Evolutionary conservation across 2,329 filamentous ascomycete species (phyloP).

Genomic region (Fusarium tanahbumbuense): DNA sequence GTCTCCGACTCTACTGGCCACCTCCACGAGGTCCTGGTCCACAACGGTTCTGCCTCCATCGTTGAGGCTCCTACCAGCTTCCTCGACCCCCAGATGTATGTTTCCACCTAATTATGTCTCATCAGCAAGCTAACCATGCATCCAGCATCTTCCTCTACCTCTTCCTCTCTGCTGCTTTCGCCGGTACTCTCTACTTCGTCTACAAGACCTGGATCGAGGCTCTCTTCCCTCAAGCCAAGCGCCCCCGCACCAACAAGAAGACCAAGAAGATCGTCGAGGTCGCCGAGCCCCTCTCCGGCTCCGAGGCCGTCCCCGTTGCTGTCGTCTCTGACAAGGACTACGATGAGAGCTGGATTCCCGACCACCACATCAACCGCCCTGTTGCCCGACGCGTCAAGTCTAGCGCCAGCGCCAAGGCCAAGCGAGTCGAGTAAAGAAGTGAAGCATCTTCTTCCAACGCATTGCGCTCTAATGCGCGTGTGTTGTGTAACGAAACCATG

Average conservation of each 20-base stretch:
- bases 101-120: constrained; percentile 15
- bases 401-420: constrained; percentile 61
- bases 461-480: background rate
- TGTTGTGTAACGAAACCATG: constrained; percentile 17
- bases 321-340: constrained; percentile 78
- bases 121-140: constrained; percentile 45
- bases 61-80: constrained; percentile 92
- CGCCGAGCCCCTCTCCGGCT: constrained; percentile 71
- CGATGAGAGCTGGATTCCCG: constrained; percentile 94
- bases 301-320: constrained; percentile 76
- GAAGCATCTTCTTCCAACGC: background rate
- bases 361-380: constrained; percentile 88
- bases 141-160: constrained; percentile 95
- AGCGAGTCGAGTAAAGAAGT: constrained; percentile 48
- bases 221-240: constrained; percentile 92
- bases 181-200: constrained; percentile 89
- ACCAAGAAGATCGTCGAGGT: constrained; percentile 74
- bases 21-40: constrained; percentile 81
- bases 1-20: constrained; percentile 73
- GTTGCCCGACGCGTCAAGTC: constrained; percentile 75
- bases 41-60: constrained; percentile 84
- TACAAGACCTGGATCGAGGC: constrained; percentile 98
- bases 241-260: constrained; percentile 70
- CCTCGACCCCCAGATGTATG: constrained; percentile 95
- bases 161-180: constrained; percentile 83